Conservation (phyloP, 176 grass and related monocot genomes). For the Tuctoria greenei region DNA sequence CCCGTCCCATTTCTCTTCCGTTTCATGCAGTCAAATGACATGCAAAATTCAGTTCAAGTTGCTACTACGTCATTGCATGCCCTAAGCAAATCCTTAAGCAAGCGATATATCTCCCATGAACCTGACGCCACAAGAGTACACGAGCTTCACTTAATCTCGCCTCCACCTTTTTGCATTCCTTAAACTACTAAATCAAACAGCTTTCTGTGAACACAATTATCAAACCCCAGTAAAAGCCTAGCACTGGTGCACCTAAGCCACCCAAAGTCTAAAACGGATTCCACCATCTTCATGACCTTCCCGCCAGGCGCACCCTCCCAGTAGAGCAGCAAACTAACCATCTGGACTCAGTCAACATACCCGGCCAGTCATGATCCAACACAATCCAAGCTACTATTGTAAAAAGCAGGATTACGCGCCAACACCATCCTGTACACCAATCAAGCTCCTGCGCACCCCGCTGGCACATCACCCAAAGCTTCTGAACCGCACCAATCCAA, state of each 20-base stretch:
- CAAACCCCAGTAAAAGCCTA: not conserved
- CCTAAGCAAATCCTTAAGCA: not conserved
- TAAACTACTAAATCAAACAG: constrained; percentile 7
- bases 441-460: not conserved
- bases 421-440: not conserved
- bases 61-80: not conserved
- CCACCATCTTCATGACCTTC: not conserved
- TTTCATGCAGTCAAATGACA: constrained; percentile 4
- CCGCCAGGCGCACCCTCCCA: not conserved
- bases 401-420: not conserved
- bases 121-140: not conserved
- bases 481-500: constrained; percentile 21
- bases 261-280: not conserved
- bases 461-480: constrained; percentile 16
- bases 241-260: not conserved
- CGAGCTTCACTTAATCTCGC: not conserved
- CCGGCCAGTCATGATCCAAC: not conserved
- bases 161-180: constrained; percentile 4
- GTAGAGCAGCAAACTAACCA: not conserved
- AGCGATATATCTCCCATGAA: not conserved
- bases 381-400: constrained; percentile 1
- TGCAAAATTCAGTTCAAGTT: constrained; percentile 5
- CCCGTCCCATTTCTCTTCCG: not conserved
- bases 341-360: not conserved
- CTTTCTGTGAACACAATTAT: constrained; percentile 3